Evolutionary conservation across 148 eudicot genomes (phyloP).

Genomic region (Rhododendron henanense): DNA sequence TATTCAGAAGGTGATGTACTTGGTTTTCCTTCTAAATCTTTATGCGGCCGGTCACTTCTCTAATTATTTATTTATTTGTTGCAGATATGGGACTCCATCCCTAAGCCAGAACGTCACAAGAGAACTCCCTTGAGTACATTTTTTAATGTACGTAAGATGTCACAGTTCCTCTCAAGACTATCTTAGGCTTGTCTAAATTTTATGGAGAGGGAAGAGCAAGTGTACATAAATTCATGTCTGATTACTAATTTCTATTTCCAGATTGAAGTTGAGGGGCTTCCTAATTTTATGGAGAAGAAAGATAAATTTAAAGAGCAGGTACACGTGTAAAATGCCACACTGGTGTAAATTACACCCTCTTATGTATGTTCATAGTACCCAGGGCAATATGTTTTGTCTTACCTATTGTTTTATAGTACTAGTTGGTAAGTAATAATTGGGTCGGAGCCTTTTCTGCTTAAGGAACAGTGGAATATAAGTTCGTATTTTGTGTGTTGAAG

Average conservation of each 20-base stretch:
- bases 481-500: conserved; percentile 29
- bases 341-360: not conserved
- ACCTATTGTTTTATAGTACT: not conserved
- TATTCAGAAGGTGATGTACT: conserved; percentile 70
- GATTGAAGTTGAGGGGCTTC: conserved; percentile 94
- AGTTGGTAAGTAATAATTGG: not conserved
- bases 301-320: conserved; percentile 93
- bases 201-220: too few relatives aligned
- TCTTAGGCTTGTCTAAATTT: not conserved
- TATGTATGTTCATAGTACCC: not conserved
- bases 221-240: not conserved
- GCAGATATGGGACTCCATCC: conserved; percentile 96
- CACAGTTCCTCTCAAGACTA: conserved; percentile 12
- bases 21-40: not conserved
- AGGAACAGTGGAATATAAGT: not conserved
- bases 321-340: not conserved
- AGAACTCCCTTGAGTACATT: conserved; percentile 78
- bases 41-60: not conserved
- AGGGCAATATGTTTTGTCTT: not conserved
- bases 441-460: not conserved
- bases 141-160: conserved; percentile 68
- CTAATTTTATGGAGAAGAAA: conserved; percentile 85
- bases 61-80: conserved; percentile 1
- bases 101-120: conserved; percentile 85
- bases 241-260: conserved; percentile 24